Percentiles rank a stretch among this genome's conserved stretches.
phyloP scores from a whole-genome alignment of 352 stramenopile species.

The Phytopythium mirpurense region DNA sequence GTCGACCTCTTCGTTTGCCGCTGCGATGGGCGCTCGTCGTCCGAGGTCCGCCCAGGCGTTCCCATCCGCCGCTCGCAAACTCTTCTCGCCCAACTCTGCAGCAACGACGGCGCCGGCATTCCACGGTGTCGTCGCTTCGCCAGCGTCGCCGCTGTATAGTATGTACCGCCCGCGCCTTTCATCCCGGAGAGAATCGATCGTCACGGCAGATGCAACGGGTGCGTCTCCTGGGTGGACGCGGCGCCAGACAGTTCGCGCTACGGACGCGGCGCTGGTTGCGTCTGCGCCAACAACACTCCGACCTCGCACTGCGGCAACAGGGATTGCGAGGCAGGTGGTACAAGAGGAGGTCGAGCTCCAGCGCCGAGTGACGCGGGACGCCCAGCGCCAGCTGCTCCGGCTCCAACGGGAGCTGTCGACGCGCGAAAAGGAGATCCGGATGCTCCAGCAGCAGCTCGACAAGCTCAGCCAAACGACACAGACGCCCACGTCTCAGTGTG shows the following conservation, averaged over 20 bases:
- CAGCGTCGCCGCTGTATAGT: not conserved
- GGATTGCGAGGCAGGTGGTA: conserved; percentile 34
- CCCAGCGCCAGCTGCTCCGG: conserved; percentile 39
- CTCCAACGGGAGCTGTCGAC: conserved; percentile 23
- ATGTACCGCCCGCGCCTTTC: not conserved
- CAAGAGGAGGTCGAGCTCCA: conserved; percentile 57
- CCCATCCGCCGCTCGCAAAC: conserved; percentile 20
- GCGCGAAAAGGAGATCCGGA: conserved; percentile 32
- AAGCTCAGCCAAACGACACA: conserved; percentile 17
- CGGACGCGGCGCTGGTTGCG: not conserved
- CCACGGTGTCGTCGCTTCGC: not conserved
- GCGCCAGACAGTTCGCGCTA: not conserved
- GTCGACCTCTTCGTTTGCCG: not conserved
- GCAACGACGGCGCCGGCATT: not conserved
- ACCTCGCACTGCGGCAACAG: conserved; percentile 4
- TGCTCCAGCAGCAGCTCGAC: conserved; percentile 30
- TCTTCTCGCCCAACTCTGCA: conserved; percentile 5
- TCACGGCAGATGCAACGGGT: not conserved
- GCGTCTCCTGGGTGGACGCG: not conserved
- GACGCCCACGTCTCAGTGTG: not conserved
- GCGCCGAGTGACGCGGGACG: conserved; percentile 33
- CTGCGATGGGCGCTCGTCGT: conserved; percentile 6
- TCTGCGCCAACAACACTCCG: conserved; percentile 13
- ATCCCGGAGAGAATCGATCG: not conserved
- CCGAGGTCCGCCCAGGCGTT: conserved; percentile 21